These are phyloP conservation scores for Pyrenochaeta sp. DNA, from an alignment of 2,329 filamentous ascomycete species.

Conservation along the genomic window DNA sequence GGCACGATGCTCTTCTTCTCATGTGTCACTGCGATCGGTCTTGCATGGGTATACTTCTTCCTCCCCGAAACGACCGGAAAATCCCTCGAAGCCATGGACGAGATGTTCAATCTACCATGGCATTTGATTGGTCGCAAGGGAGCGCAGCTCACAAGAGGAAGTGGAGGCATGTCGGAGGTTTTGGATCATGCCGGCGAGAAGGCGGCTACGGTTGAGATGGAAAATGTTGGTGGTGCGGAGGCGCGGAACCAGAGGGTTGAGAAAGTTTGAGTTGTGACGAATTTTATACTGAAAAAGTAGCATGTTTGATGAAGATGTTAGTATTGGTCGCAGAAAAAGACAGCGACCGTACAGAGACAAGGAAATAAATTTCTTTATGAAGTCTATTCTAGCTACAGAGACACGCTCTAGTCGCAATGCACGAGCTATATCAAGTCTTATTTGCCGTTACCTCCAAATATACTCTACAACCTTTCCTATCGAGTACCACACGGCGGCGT, in stretches of 20 bases:
- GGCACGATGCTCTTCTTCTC: conserved; percentile 83
- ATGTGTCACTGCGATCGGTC: conserved; percentile 72
- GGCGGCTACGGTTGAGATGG: conserved; percentile 37
- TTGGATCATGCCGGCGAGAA: conserved; percentile 46
- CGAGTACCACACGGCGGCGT: too few relatives aligned
- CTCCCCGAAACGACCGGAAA: conserved; percentile 76
- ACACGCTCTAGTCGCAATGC: too few relatives aligned
- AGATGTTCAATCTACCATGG: conserved; percentile 76
- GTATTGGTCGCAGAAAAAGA: too few relatives aligned
- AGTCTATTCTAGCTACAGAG: too few relatives aligned
- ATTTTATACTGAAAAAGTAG: too few relatives aligned
- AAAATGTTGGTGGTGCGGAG: conserved; percentile 24
- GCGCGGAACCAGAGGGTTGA: conserved; percentile 21
- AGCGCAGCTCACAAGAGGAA: conserved; percentile 42
- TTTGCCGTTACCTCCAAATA: too few relatives aligned
- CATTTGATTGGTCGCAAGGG: conserved; percentile 70
- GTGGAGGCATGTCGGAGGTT: conserved; percentile 43
- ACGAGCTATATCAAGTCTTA: too few relatives aligned
- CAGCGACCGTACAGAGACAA: too few relatives aligned
- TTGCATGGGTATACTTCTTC: conserved; percentile 74
- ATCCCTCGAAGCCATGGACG: conserved; percentile 73
- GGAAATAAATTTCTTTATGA: too few relatives aligned
- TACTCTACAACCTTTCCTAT: too few relatives aligned
- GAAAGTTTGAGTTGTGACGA: conserved; percentile 34
- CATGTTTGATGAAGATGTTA: too few relatives aligned